A percentile compares a stretch with the other conserved stretches of the same genome.
Evolutionary conservation across 805 yeast genomes (phyloP).

Genomic region (Metschnikowia matae): DNA sequence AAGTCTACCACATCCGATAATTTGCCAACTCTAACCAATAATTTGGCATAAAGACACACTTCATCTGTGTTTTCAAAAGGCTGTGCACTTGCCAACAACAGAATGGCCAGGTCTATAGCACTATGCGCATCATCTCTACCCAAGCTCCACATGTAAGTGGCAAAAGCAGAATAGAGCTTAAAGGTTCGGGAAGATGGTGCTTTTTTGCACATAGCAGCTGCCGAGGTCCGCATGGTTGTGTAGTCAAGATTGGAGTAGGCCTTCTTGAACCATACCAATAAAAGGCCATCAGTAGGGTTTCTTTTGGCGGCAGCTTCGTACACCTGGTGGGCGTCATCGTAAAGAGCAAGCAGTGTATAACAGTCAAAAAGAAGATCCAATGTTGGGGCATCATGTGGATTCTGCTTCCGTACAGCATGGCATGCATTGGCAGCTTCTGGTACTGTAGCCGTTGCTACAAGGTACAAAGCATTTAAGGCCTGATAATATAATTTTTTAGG

Average conservation of each 20-base stretch:
- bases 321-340: slow-evolving; percentile 40
- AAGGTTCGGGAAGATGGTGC: slow-evolving; percentile 24
- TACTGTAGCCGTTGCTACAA: slow-evolving; percentile 30
- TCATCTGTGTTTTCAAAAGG: slow-evolving; percentile 65
- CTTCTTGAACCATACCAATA: slow-evolving; percentile 55
- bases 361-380: slow-evolving; percentile 45
- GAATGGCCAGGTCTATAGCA: slow-evolving; percentile 16
- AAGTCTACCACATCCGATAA: slow-evolving; percentile 26
- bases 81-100: slow-evolving; percentile 47
- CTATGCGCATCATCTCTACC: slow-evolving; percentile 34
- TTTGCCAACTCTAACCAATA: slow-evolving; percentile 39
- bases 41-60: slow-evolving; percentile 51
- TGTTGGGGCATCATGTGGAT: slow-evolving; percentile 54
- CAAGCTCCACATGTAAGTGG: slow-evolving; percentile 42
- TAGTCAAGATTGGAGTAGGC: slow-evolving; percentile 46
- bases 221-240: slow-evolving; percentile 49
- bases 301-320: slow-evolving; percentile 58
- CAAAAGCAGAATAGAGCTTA: slow-evolving; percentile 54
- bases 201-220: slow-evolving; percentile 26
- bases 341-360: slow-evolving; percentile 30
- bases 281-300: slow-evolving; percentile 47
- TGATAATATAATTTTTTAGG: slow-evolving; percentile 57
- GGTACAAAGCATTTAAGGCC: slow-evolving; percentile 40
- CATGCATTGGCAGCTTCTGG: slow-evolving; percentile 31
- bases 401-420: slow-evolving; percentile 25